These are phyloP conservation scores for Rheum nobile DNA, from an alignment of 148 eudicot species.

Conservation along the genomic window DNA sequence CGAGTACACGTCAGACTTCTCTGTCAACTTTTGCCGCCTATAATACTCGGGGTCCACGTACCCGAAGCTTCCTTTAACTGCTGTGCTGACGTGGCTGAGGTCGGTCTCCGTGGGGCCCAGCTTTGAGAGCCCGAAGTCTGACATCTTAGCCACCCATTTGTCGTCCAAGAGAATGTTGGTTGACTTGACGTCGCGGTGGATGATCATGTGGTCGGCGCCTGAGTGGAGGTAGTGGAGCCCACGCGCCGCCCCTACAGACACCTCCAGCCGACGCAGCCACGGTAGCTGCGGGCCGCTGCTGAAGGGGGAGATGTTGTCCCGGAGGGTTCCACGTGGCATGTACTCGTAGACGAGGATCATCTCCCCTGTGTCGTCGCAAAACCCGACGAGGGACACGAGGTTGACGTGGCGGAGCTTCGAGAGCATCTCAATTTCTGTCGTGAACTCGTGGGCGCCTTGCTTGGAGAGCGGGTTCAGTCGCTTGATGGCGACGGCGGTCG, in stretches of 20 bases:
- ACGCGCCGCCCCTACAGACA: constrained; percentile 88
- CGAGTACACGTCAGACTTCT: constrained; percentile 83
- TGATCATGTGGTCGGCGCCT: constrained; percentile 64
- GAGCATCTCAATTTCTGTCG: constrained; percentile 61
- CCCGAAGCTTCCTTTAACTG: constrained; percentile 93
- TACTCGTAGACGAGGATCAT: constrained; percentile 97
- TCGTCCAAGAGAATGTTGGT: constrained; percentile 84
- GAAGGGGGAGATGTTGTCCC: constrained; percentile 39
- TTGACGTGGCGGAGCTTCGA: constrained; percentile 79
- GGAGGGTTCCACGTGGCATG: constrained; percentile 71
- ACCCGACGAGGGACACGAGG: constrained; percentile 87
- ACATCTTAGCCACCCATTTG: constrained; percentile 64
- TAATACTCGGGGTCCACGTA: constrained; percentile 93
- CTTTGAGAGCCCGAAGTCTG: constrained; percentile 89
- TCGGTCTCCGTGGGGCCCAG: constrained; percentile 63
- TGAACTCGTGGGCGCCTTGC: constrained; percentile 84
- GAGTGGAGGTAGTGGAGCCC: constrained; percentile 94
- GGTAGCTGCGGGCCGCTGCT: constrained; percentile 43
- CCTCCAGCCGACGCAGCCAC: constrained; percentile 76
- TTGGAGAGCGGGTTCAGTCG: constrained; percentile 26
- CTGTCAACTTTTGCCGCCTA: constrained; percentile 73
- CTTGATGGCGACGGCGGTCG: constrained; percentile 19
- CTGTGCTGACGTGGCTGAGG: constrained; percentile 78
- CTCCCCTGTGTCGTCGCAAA: constrained; percentile 80
- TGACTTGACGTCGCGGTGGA: constrained; percentile 89